phyloP scores from a whole-genome alignment of 2,329 filamentous ascomycete genomes.

The Ophiostoma populinum region DNA sequence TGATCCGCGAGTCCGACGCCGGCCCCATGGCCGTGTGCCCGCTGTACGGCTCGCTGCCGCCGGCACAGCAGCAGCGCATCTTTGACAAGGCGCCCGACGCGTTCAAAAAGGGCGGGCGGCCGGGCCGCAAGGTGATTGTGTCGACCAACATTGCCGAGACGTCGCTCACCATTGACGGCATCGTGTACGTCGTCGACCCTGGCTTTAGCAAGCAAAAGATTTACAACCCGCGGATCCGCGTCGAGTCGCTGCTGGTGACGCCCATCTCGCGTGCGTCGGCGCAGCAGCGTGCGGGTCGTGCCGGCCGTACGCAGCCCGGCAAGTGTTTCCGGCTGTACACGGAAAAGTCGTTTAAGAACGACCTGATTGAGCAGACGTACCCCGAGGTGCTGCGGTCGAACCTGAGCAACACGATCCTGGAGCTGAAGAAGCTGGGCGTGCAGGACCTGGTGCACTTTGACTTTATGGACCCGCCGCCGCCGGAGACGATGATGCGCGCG shows the following conservation, averaged over 20 bases:
- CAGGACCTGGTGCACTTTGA: constrained; percentile 96
- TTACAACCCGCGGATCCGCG: constrained; percentile 90
- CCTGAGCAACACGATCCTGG: constrained; percentile 81
- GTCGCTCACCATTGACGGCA: constrained; percentile 92
- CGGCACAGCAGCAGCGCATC: constrained; percentile 83
- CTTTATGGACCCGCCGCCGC: constrained; percentile 93
- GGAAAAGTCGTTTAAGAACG: constrained; percentile 89
- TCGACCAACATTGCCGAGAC: constrained; percentile 98
- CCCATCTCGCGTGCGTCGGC: constrained; percentile 96
- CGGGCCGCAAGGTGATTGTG: constrained; percentile 86
- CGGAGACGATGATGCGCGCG: constrained; percentile 95
- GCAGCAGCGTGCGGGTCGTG: constrained; percentile 94
- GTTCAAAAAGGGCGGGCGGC: constrained; percentile 55
- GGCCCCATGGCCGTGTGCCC: constrained; percentile 84
- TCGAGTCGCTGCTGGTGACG: constrained; percentile 93
- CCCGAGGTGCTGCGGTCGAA: constrained; percentile 93
- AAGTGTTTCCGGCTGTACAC: constrained; percentile 98
- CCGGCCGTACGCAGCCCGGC: constrained; percentile 91
- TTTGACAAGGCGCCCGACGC: constrained; percentile 76
- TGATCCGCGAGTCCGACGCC: constrained; percentile 77
- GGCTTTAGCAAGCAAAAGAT: constrained; percentile 99
- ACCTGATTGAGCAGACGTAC: constrained; percentile 93
- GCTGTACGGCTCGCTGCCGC: constrained; percentile 83
- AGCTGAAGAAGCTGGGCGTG: constrained; percentile 92
- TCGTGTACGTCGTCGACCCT: constrained; percentile 97